Base-by-base conservation (phyloP, 306 rosid genomes). In the Clitoria ternatea region DNA sequence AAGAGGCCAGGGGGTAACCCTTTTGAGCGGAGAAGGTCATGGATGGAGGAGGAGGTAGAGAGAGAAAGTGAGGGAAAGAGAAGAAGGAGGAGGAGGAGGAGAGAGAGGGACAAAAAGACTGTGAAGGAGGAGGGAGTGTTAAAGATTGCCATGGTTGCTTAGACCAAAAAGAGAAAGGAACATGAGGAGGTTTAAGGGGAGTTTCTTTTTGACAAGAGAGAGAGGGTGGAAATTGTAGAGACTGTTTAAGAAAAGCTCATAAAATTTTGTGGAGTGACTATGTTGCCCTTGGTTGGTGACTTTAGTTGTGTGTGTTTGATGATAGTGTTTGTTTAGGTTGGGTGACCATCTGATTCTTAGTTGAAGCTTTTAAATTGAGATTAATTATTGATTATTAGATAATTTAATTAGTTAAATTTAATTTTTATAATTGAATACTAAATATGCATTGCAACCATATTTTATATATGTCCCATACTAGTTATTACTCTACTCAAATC, bases 1-100 rank as follows among this genome's bases (percentile, higher is more conserved):
- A 93, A 67, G 2, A 93, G 90, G 2, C 97, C 98, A 0, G 96
- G 88, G 13, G 98, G 98, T 4, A 88, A 45, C 15, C 98, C 98
- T 47, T 82, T 83, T 9, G 94, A 87, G 1, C 87, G 91, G 30
- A 93, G 92, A 10, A 93, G 96, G 29, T 87, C 91, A 6, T 90
- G 98, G 23, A 93, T 83, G 45, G 92, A 76, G 20, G 85, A 55
- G 1, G 81, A 48, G 3, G 71, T 14, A 2, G 80, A 66, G 81
- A 67, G 79, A 76, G 88, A 77, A 18, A 49, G 13, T 15, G 6
- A 13, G 29, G 54, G 0, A 30, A 54, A 8, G 61, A 39, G n/a
- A 32, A 15, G 20, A 2, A 12, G 22, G 3, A 77, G 50, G 30
- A 67, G 32, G 59, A 62, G 14, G 13, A 71, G 50, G 75, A 81